Base-by-base conservation (phyloP, 257 asterid genomes). In the Coffea canephora region DNA sequence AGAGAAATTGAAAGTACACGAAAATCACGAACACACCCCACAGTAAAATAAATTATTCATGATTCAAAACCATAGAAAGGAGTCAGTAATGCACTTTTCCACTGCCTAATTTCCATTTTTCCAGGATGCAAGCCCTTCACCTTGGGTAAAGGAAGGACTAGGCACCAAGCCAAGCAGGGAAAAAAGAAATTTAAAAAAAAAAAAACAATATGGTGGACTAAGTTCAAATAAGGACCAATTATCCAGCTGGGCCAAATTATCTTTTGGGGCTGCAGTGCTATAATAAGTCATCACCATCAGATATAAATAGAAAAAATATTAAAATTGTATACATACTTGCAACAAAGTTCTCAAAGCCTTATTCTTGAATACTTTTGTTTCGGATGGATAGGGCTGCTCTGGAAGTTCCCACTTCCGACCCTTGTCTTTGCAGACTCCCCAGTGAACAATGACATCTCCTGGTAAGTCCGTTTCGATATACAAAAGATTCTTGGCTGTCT, bases 391-490 rank as follows among this genome's bases (percentile, higher is more conserved):
- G 50, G 99, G 96, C 87, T 81, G 91, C 39, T 81, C 71, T 4
- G 99, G 98, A 85, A 95, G 85, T 89, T 87, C 92, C 99, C 99
- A 95, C 46, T 43, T 85, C 83, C 78, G 88, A 79, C 87, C 76
- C 62, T 88, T 90, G 80, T 80, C 93, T 84, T 74, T 88, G 87
- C 92, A 91, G 78, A 93, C 88, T 82, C 99, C 99, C 99, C 99
- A 94, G 89, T 96, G 99, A 73, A 92, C 82, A 73, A 91, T 87
- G 67, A 91, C 93, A 76, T 94, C 91, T 83, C 97, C 98, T 43
- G 94, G 97, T 84, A 95, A 78, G 87, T 95, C 97, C 48, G 99
- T 95, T 89, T 92, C 97, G 65, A 95, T 85, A 79, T 69, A 59
- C 93, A 95, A 75, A 79, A 86, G 64, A 86, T 87, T 87, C 86